These are phyloP conservation scores for Pecoramyces ruminantium DNA, from an alignment of 192 early-diverging fungal species.

Conservation along the genomic window DNA sequence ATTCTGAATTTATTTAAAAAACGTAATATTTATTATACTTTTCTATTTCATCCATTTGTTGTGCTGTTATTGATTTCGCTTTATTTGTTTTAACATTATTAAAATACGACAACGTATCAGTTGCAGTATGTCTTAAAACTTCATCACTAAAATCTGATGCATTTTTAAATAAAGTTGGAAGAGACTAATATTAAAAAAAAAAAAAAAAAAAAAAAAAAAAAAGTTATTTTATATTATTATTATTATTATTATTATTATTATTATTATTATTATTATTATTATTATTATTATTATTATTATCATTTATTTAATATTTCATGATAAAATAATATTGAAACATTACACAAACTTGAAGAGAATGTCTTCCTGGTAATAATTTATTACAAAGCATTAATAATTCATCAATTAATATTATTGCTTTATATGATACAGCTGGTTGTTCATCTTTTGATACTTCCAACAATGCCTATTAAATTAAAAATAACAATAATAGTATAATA, in stretches of 20 bases:
- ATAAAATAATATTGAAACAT: neutral
- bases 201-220: too few species aligned
- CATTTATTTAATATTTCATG: too few species aligned
- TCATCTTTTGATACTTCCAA: neutral
- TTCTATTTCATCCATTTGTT: neutral
- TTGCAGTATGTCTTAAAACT: neutral
- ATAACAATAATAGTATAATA: too few species aligned
- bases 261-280: too few species aligned
- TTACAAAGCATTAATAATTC: neutral
- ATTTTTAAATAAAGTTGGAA: neutral
- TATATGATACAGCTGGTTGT: neutral
- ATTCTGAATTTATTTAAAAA: too few species aligned
- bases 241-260: too few species aligned
- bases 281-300: too few species aligned
- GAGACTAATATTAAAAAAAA: neutral
- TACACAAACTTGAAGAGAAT: neutral
- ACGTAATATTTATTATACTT: too few species aligned
- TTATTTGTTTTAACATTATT: neutral
- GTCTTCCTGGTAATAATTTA: neutral
- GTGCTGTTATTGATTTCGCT: neutral
- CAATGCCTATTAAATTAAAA: neutral
- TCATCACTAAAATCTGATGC: neutral
- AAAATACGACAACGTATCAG: neutral
- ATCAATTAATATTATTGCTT: neutral
- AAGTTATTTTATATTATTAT: too few species aligned